phyloP scores from a whole-genome alignment of 805 yeast species.

The Tetrapisispora namnaoensis region DNA sequence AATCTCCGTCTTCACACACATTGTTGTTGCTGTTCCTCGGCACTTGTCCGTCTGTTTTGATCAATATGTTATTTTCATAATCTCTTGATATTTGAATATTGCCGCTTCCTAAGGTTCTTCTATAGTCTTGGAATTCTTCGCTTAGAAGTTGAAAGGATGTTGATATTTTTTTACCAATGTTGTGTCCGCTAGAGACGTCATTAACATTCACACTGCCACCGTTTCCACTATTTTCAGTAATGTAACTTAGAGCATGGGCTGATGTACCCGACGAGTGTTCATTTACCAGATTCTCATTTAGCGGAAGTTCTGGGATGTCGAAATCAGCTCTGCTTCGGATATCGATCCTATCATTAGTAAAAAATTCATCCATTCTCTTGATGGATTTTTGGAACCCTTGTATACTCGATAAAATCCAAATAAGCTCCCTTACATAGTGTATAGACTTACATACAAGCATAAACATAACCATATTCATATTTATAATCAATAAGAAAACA shows the following conservation, averaged over 20 bases:
- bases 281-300: slow-evolving; percentile 1
- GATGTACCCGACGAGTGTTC: not conserved
- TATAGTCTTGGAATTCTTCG: slow-evolving; percentile 2
- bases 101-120: not conserved
- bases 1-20: not conserved
- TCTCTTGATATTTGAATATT: not conserved
- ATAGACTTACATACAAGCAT: no score
- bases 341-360: not conserved
- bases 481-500: no score
- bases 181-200: not conserved
- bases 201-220: not conserved
- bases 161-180: not conserved
- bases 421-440: no score
- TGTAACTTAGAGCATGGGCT: no score
- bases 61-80: slow-evolving; percentile 1
- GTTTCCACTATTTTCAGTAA: not conserved
- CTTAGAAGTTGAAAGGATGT: not conserved
- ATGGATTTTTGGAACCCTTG: no score
- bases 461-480: no score
- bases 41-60: not conserved
- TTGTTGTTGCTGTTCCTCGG: not conserved
- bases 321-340: not conserved
- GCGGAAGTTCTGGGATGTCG: not conserved
- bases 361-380: not conserved
- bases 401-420: no score